Conservation (phyloP, 2,329 filamentous ascomycete species). For the Alternaria triticimaculans region DNA sequence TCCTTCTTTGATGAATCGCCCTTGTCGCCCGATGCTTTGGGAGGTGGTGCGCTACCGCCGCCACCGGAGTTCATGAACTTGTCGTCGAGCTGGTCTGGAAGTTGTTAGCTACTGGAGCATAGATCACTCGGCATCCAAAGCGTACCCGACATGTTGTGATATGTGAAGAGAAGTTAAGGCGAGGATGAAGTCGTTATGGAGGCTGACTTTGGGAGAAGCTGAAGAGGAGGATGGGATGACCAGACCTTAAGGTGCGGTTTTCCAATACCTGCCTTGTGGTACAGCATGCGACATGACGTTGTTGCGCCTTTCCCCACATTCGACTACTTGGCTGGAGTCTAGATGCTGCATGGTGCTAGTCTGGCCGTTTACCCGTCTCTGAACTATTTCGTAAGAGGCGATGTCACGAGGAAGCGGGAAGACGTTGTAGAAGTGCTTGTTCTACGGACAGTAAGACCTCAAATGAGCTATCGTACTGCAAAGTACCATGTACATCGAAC, state of each 20-base stretch:
- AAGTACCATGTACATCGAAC: not conserved
- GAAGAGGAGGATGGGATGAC: not conserved
- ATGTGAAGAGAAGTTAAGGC: not conserved
- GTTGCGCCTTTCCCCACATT: not conserved
- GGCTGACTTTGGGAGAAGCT: not conserved
- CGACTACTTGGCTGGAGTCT: not conserved
- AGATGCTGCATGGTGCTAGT: not conserved
- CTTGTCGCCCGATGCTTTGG: not conserved
- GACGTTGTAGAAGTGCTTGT: not conserved
- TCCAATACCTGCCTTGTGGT: not conserved
- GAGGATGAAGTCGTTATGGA: not conserved
- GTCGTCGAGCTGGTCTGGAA: conserved; percentile 4
- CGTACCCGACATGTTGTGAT: not conserved
- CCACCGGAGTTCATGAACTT: conserved; percentile 1
- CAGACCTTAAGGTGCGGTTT: not conserved
- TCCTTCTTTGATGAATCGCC: not conserved
- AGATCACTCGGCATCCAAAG: not conserved
- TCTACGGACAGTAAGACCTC: not conserved
- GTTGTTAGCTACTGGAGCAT: not conserved
- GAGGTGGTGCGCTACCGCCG: not conserved
- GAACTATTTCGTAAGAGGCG: not conserved
- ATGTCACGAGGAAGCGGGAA: not conserved
- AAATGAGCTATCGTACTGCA: not conserved
- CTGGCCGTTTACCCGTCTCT: not conserved
- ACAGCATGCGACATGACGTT: not conserved